Conservation (phyloP, 805 yeast species). For the Cyberlindnera amylophila region DNA sequence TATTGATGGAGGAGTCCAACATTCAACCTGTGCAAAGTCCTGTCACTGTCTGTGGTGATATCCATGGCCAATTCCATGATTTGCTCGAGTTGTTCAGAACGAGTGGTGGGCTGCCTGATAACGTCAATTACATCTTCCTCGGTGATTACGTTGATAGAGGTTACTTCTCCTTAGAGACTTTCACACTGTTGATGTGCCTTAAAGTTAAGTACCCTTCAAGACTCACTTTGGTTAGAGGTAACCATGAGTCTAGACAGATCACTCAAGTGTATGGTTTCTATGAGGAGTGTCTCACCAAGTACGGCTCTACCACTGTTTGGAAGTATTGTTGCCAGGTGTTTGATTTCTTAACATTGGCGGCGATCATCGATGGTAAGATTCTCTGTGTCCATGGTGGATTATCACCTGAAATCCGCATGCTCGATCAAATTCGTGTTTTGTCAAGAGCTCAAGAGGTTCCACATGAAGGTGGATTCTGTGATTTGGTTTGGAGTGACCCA, state of each 20-base stretch:
- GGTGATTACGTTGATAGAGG: slow-evolving; percentile 99
- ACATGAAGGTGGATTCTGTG: slow-evolving; percentile 98
- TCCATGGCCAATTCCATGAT: slow-evolving; percentile 97
- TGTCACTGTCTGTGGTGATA: slow-evolving; percentile 95
- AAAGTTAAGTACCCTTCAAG: slow-evolving; percentile 84
- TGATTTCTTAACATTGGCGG: slow-evolving; percentile 90
- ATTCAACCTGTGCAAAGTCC: slow-evolving; percentile 93
- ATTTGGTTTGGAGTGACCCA: slow-evolving; percentile 96
- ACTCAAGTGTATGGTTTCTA: slow-evolving; percentile 99
- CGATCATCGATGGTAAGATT: slow-evolving; percentile 91
- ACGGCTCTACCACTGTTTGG: slow-evolving; percentile 86
- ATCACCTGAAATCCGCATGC: slow-evolving; percentile 95
- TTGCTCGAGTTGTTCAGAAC: slow-evolving; percentile 84
- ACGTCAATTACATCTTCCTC: slow-evolving; percentile 76
- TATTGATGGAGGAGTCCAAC: slow-evolving; percentile 93
- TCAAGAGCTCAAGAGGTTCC: slow-evolving; percentile 98
- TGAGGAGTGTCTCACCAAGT: slow-evolving; percentile 90
- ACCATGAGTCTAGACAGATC: slow-evolving; percentile 94
- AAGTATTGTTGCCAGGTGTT: slow-evolving; percentile 95
- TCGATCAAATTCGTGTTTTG: slow-evolving; percentile 91
- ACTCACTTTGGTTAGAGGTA: slow-evolving; percentile 92
- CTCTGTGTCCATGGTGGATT: slow-evolving; percentile 97
- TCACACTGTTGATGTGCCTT: slow-evolving; percentile 87
- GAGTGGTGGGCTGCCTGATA: slow-evolving; percentile 84
- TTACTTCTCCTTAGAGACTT: slow-evolving; percentile 91